phyloP scores from a whole-genome alignment of 2,329 filamentous ascomycete species.

The Pyricularia sp. region DNA sequence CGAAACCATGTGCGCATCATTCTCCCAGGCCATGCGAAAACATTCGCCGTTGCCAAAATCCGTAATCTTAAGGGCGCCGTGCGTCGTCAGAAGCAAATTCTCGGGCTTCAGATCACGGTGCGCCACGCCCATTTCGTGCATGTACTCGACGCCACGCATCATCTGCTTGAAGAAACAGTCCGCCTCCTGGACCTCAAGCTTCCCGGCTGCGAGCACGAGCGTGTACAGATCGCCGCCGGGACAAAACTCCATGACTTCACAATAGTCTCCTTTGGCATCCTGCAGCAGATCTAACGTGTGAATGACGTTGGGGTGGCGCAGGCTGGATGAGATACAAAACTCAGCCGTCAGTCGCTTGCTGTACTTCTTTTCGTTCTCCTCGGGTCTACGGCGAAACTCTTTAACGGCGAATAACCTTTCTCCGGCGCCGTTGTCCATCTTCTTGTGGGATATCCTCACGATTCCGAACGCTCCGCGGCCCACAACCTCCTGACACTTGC shows the following conservation, averaged over 20 bases:
- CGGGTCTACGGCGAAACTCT: constrained; percentile 88
- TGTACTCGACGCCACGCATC: constrained; percentile 97
- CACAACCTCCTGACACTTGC: constrained; percentile 95
- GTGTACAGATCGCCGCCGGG: constrained; percentile 94
- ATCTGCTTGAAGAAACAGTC: constrained; percentile 99
- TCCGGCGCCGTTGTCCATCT: constrained; percentile 66
- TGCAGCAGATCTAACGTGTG: constrained; percentile 93
- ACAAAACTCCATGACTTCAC: constrained; percentile 99
- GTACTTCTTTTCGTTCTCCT: constrained; percentile 95
- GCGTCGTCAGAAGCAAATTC: constrained; percentile 86
- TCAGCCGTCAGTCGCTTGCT: constrained; percentile 95
- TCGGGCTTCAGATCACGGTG: constrained; percentile 96
- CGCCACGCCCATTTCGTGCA: constrained; percentile 98
- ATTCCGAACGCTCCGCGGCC: constrained; percentile 95
- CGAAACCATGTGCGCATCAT: constrained; percentile 95
- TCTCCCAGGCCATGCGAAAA: constrained; percentile 99
- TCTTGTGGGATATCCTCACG: constrained; percentile 95
- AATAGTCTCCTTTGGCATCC: constrained; percentile 94
- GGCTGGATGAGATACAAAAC: constrained; percentile 95
- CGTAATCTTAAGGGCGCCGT: constrained; percentile 91
- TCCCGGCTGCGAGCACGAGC: constrained; percentile 79
- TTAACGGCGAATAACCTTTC: constrained; percentile 97
- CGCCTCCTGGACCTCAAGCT: constrained; percentile 84
- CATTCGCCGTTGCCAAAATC: constrained; percentile 99
- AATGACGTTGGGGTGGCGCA: constrained; percentile 95